Evolutionary conservation across 2,329 filamentous ascomycete species (phyloP).

Genomic region (Diplodia seriata): DNA sequence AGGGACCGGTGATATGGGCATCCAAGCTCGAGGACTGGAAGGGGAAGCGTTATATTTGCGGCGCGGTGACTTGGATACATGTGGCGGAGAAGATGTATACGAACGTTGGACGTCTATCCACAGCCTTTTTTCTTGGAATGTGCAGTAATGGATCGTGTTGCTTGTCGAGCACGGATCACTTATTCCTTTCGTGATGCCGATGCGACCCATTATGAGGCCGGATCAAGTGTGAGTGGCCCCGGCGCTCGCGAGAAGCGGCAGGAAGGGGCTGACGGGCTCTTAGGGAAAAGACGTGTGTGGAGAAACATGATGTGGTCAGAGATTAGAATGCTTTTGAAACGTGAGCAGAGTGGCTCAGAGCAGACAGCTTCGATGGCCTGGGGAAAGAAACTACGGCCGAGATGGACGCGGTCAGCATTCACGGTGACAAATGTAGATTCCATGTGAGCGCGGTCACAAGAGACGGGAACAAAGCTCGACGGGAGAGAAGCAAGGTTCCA

Average conservation of each 20-base stretch:
- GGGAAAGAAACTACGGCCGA: slow-evolving; percentile 1
- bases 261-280: not conserved
- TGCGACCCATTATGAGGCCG: not conserved
- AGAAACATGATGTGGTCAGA: slow-evolving; percentile 25
- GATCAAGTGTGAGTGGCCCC: not conserved
- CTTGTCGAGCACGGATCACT: slow-evolving; percentile 22
- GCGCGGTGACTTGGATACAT: not conserved
- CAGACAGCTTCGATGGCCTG: not conserved
- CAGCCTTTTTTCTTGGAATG: not conserved
- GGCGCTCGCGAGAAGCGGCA: slow-evolving; percentile 4
- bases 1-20: slow-evolving; percentile 7
- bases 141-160: not conserved
- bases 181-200: slow-evolving; percentile 9
- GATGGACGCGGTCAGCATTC: slow-evolving; percentile 8
- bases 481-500: not conserved
- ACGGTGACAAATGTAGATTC: not conserved
- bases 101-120: not conserved
- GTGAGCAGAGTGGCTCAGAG: not conserved
- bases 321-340: slow-evolving; percentile 11
- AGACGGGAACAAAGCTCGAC: not conserved
- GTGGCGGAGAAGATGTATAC: not conserved
- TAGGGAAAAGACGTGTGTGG: not conserved
- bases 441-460: not conserved
- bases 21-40: not conserved
- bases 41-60: not conserved